Percentiles rank a stretch among this genome's conserved stretches.
Conservation (phyloP, 345 rosid species). For the Tarenaya hassleriana region DNA sequence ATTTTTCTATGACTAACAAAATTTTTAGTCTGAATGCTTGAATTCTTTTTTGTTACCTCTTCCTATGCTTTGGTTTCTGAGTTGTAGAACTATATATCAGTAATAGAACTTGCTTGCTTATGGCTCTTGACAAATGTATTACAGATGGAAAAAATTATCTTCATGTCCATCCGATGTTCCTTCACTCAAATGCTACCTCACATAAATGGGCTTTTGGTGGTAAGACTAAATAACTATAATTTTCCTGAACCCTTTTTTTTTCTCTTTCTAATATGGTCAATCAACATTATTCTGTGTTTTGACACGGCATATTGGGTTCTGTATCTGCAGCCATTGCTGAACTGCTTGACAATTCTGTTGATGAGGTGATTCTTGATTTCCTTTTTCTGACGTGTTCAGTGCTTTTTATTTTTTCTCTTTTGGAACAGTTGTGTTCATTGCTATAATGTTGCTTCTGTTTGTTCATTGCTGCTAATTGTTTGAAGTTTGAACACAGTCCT, state of each 20-base stretch:
- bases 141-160: conserved; percentile 70
- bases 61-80: conserved; percentile 5
- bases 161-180: conserved; percentile 94
- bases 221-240: conserved; percentile 31
- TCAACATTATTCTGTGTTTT: conserved; percentile 11
- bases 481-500: conserved; percentile 8
- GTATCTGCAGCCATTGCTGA: conserved; percentile 79
- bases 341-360: conserved; percentile 88
- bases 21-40: too few species aligned
- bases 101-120: conserved; percentile 8
- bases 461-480: conserved; percentile 13
- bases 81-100: conserved; percentile 1
- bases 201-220: conserved; percentile 99
- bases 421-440: too few species aligned
- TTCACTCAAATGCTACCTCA: conserved; percentile 98
- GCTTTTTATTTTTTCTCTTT: conserved; percentile 1
- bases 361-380: conserved; percentile 59
- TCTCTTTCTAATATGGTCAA: conserved; percentile 1
- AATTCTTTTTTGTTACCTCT: background rate
- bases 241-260: background rate
- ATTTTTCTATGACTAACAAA: background rate
- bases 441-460: background rate
- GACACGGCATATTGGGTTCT: conserved; percentile 15
- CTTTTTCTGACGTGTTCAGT: conserved; percentile 10
- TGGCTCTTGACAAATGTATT: conserved; percentile 5